Evolutionary conservation across 345 rosid genomes (phyloP).

Genomic region (Euphorbia pulcherrima): DNA sequence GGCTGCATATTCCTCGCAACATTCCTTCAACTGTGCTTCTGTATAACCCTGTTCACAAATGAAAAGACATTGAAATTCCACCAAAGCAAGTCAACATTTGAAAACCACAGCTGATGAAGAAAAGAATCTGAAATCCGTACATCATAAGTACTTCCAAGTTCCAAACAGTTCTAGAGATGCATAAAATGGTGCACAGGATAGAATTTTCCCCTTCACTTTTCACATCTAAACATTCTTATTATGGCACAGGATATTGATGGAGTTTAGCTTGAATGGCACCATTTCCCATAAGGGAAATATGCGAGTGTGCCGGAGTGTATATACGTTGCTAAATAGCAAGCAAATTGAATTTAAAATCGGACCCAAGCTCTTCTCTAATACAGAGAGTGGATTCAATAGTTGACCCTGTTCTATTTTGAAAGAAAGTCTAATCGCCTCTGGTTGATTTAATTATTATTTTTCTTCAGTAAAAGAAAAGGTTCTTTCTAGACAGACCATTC

Average conservation of each 20-base stretch:
- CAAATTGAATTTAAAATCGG: not conserved
- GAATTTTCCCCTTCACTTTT: not conserved
- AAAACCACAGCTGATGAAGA: not conserved
- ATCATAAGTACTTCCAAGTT: not conserved
- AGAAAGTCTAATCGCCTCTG: not conserved
- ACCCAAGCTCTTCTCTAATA: not conserved
- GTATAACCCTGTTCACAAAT: conserved; percentile 75
- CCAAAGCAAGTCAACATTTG: not conserved
- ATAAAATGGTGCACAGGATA: not conserved
- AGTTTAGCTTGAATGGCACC: too few species aligned
- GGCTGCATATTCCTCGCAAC: conserved; percentile 94
- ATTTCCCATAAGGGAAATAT: too few species aligned
- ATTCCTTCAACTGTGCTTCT: conserved; percentile 96
- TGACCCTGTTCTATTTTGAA: not conserved
- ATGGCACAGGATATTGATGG: too few species aligned
- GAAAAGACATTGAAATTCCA: not conserved
- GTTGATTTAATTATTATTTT: too few species aligned
- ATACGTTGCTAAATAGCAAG: not conserved
- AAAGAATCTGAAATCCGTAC: too few species aligned
- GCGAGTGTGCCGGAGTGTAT: too few species aligned
- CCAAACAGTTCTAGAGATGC: not conserved
- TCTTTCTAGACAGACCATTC: not conserved
- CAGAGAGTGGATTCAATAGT: not conserved
- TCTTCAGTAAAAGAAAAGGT: too few species aligned
- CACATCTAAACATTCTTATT: not conserved